A percentile compares a stretch with the other conserved stretches of the same genome.
Evolutionary conservation across 768 basidiomycete genomes (phyloP).

Genomic region (Rubroboletus satanas): DNA sequence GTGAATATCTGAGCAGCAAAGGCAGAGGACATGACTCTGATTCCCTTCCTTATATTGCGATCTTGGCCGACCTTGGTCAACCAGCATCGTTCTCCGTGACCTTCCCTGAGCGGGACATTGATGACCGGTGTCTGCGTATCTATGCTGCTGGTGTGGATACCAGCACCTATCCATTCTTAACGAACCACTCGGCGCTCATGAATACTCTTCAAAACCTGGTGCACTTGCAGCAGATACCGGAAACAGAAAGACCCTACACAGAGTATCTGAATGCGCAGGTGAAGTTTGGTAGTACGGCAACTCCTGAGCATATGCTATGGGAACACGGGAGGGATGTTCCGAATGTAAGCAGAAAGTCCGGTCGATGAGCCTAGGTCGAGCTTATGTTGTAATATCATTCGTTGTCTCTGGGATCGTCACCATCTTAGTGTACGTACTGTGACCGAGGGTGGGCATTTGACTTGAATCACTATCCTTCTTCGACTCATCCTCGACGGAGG

Average conservation of each 20-base stretch:
- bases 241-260: background rate
- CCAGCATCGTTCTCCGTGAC: background rate
- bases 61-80: slow-evolving; percentile 11
- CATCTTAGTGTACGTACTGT: background rate
- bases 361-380: background rate
- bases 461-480: no score
- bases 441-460: slow-evolving; percentile 14
- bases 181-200: background rate
- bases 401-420: background rate
- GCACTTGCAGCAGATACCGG: background rate
- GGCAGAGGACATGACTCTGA: background rate
- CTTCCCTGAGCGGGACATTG: background rate
- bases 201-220: background rate
- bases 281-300: slow-evolving; percentile 4
- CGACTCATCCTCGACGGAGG: no score
- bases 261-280: slow-evolving; percentile 5
- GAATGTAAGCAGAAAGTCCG: background rate
- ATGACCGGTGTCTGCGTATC: slow-evolving; percentile 12
- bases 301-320: background rate
- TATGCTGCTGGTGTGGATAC: slow-evolving; percentile 4
- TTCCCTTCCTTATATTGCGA: slow-evolving; percentile 11
- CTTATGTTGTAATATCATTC: background rate
- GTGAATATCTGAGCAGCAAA: background rate
- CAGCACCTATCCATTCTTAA: slow-evolving; percentile 11
- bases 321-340: background rate